Conservation (phyloP, 163 green algal species). For the Scenedesmus sp. region DNA sequence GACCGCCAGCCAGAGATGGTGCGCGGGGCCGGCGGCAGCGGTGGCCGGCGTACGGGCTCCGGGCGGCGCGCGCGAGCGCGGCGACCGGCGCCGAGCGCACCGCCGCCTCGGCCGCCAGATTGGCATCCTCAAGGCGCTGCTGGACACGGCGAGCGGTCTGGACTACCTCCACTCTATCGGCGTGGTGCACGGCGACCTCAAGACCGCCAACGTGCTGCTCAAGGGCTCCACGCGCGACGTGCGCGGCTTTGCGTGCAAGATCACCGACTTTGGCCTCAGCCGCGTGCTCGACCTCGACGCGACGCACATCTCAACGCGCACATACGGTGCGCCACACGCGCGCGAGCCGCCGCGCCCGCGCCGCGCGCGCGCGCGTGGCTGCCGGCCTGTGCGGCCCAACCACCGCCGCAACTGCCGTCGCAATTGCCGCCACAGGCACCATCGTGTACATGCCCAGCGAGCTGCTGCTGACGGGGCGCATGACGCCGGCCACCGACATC, state of each 20-base stretch:
- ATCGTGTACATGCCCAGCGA: conserved; percentile 37
- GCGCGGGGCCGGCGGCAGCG: not conserved
- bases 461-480: conserved; percentile 24
- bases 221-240: conserved; percentile 22
- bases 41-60: not conserved
- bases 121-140: conserved; percentile 44
- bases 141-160: conserved; percentile 61
- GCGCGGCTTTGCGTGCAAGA: conserved; percentile 63
- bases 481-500: conserved; percentile 33
- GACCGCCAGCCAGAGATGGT: conserved; percentile 29
- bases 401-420: too few species aligned
- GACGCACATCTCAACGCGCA: conserved; percentile 17
- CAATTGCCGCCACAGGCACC: conserved; percentile 5
- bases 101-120: not conserved
- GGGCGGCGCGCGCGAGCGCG: too few species aligned
- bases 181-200: conserved; percentile 74
- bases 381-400: not conserved
- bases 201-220: conserved; percentile 42
- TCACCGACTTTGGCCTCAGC: conserved; percentile 67
- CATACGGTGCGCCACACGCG: conserved; percentile 5
- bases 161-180: conserved; percentile 67
- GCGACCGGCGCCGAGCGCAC: not conserved
- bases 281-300: conserved; percentile 51
- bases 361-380: not conserved
- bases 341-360: not conserved